phyloP scores from a whole-genome alignment of 202 grass and related monocot species.

The Bolboschoenoplectus hybrid region DNA sequence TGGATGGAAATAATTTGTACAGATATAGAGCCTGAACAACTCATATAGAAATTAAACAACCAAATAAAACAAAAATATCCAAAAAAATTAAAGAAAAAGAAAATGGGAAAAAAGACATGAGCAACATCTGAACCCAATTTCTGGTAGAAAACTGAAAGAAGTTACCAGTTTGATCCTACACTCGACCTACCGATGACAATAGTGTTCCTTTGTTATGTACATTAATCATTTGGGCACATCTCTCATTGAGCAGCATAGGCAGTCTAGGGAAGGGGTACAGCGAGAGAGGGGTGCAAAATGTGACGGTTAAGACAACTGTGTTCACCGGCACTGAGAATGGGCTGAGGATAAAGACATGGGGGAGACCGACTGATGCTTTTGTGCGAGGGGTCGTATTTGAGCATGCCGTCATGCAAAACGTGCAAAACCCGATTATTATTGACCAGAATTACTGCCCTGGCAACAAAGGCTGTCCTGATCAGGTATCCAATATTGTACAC shows the following conservation, averaged over 20 bases:
- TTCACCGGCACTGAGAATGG: constrained; percentile 50
- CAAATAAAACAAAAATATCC: neutral
- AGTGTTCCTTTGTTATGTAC: neutral
- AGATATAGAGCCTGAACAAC: neutral
- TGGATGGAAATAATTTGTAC: neutral
- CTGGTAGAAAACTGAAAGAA: neutral
- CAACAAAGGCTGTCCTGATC: constrained; percentile 41
- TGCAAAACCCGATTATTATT: constrained; percentile 57
- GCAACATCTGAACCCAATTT: neutral
- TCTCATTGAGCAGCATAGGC: constrained; percentile 44
- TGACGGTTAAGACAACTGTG: constrained; percentile 42
- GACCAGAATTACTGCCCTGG: constrained; percentile 55
- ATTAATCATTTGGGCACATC: neutral
- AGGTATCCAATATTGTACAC: constrained; percentile 29
- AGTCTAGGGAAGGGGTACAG: constrained; percentile 52
- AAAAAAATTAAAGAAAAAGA: neutral
- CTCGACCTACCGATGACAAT: neutral
- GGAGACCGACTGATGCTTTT: constrained; percentile 27
- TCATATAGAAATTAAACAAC: neutral
- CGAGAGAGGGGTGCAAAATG: constrained; percentile 55
- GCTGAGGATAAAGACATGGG: constrained; percentile 65
- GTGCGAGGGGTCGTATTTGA: constrained; percentile 49
- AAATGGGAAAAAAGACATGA: neutral
- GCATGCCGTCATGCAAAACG: constrained; percentile 43
- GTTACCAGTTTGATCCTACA: neutral